These are phyloP conservation scores for Evernia prunastri DNA, from an alignment of 495 filamentous ascomycete genomes.

Conservation along the genomic window DNA sequence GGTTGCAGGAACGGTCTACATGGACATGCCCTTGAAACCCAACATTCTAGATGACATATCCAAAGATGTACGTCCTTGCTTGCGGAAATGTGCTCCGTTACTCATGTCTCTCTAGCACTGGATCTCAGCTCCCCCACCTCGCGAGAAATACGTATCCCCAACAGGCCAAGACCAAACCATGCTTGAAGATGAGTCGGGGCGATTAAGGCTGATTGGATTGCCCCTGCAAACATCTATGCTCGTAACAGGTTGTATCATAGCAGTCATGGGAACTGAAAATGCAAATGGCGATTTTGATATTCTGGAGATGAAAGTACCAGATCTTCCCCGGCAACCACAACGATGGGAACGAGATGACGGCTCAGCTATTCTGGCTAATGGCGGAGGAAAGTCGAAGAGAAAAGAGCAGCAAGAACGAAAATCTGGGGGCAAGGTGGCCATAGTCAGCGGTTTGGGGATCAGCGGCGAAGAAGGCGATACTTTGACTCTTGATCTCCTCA, in stretches of 20 bases:
- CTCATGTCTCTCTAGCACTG: constrained; percentile 52
- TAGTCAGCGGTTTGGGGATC: constrained; percentile 83
- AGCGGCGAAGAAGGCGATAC: constrained; percentile 65
- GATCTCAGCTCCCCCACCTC: constrained; percentile 74
- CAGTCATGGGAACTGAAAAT: constrained; percentile 89
- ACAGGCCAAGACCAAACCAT: constrained; percentile 62
- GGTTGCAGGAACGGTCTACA: constrained; percentile 90
- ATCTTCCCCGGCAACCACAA: constrained; percentile 70
- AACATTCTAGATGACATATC: constrained; percentile 93
- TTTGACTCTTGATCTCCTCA: constrained; percentile 66
- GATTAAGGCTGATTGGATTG: constrained; percentile 71
- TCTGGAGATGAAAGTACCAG: constrained; percentile 79
- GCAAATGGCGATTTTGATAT: constrained; percentile 87
- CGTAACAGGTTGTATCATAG: constrained; percentile 87
- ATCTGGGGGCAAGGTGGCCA: constrained; percentile 58
- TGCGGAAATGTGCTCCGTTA: constrained; percentile 17
- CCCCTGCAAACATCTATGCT: constrained; percentile 57
- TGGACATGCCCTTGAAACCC: constrained; percentile 95
- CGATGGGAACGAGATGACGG: constrained; percentile 60
- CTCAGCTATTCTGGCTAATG: constrained; percentile 38
- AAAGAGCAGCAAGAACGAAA: constrained; percentile 15
- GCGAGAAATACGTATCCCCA: constrained; percentile 63
- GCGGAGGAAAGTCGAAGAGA: constrained; percentile 35
- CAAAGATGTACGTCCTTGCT: constrained; percentile 62
- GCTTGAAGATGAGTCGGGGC: constrained; percentile 93